Evolutionary conservation across 2,329 filamentous ascomycete species (phyloP).

Genomic region (Ascochyta rabiei): DNA sequence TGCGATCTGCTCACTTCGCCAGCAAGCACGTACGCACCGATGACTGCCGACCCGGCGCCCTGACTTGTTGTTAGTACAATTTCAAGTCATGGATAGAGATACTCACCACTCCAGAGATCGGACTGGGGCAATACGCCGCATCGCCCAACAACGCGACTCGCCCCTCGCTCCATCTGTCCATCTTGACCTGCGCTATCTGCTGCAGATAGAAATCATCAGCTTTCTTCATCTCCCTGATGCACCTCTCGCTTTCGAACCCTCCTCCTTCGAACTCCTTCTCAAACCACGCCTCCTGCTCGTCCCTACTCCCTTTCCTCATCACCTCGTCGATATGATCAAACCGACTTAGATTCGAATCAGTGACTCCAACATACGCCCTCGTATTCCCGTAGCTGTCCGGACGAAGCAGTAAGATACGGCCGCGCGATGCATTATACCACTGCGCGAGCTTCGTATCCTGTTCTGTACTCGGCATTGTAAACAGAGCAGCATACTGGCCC

Average conservation of each 20-base stretch:
- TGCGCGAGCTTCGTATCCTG: conserved; percentile 31
- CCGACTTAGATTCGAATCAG: conserved; percentile 23
- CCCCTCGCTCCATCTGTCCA: conserved; percentile 44
- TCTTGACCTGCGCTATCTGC: conserved; percentile 49
- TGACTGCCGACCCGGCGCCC: conserved; percentile 43
- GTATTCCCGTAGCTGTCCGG: conserved; percentile 33
- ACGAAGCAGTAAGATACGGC: conserved; percentile 29
- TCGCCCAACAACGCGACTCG: conserved; percentile 49
- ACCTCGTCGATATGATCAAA: conserved; percentile 26
- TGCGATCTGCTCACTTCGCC: conserved; percentile 40
- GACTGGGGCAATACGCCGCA: conserved; percentile 48
- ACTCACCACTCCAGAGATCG: conserved; percentile 36
- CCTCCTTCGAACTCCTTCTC: conserved; percentile 41
- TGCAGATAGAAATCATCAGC: conserved; percentile 55
- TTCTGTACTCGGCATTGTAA: conserved; percentile 34
- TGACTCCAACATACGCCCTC: conserved; percentile 25
- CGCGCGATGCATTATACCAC: conserved; percentile 35
- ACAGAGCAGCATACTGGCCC: conserved; percentile 40
- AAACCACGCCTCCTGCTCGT: conserved; percentile 31
- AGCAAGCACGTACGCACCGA: conserved; percentile 50
- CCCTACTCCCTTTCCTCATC: conserved; percentile 15
- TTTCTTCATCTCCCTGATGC: conserved; percentile 49
- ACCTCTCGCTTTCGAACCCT: conserved; percentile 47
- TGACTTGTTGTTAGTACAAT: background rate
- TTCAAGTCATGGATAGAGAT: background rate